Conservation (phyloP, 306 rosid genomes). For the Prinsepia uniflora region DNA sequence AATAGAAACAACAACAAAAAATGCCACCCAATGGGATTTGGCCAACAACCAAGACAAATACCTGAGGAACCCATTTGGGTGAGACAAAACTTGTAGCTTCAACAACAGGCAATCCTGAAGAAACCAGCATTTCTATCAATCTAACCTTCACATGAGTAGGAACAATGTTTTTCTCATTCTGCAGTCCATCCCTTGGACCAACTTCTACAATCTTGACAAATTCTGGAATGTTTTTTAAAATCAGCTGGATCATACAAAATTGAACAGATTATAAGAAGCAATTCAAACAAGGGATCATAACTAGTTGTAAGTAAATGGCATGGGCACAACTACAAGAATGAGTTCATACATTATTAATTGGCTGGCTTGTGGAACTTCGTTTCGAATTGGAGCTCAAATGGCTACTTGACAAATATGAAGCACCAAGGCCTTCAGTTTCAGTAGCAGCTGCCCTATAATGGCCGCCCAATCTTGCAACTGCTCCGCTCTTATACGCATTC, state of each 20-base stretch:
- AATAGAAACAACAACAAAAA: neutral
- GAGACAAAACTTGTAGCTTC: constrained; percentile 97
- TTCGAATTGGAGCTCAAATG: no score
- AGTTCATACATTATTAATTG: no score
- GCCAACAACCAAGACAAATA: neutral
- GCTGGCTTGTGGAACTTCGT: no score
- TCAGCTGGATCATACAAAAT: constrained; percentile 26
- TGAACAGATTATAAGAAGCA: constrained; percentile 1
- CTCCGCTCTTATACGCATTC: no score
- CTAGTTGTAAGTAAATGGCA: no score
- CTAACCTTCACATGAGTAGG: constrained; percentile 75
- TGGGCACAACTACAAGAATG: no score
- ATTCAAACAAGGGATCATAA: no score
- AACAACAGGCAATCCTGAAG: constrained; percentile 72
- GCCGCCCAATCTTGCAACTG: no score
- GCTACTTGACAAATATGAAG: no score
- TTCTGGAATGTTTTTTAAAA: constrained; percentile 50
- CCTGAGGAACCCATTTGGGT: constrained; percentile 98
- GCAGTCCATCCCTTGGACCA: constrained; percentile 91
- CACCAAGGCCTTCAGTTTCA: no score
- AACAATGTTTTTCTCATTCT: constrained; percentile 74
- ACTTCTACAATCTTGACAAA: constrained; percentile 88
- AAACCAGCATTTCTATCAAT: constrained; percentile 69
- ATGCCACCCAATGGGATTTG: neutral
- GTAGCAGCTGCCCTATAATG: no score